These are phyloP conservation scores for Escovopsis weberi DNA, from an alignment of 2,329 filamentous ascomycete species.

Conservation along the genomic window DNA sequence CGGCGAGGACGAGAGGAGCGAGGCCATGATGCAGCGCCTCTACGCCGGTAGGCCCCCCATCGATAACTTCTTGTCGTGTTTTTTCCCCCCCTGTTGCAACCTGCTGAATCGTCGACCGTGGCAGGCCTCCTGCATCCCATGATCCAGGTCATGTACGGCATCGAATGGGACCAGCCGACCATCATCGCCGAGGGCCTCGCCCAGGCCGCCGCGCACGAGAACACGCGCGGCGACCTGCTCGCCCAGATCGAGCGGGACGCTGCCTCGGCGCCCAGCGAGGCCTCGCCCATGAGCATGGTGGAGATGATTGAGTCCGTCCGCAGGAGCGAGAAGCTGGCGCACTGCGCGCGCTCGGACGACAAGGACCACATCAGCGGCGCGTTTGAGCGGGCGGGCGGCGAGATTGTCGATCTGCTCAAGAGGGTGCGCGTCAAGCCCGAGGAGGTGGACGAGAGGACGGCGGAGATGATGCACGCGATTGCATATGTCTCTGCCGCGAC, in stretches of 20 bases:
- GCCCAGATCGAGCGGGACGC: slow-evolving; percentile 34
- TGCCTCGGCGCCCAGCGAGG: slow-evolving; percentile 8
- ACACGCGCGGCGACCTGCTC: slow-evolving; percentile 41
- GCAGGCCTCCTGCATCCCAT: slow-evolving; percentile 60
- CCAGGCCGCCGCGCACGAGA: slow-evolving; percentile 55
- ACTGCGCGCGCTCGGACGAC: slow-evolving; percentile 33
- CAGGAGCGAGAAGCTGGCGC: slow-evolving; percentile 36
- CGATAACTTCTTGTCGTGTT: too few species aligned
- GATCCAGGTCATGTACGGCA: slow-evolving; percentile 72
- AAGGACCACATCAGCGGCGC: slow-evolving; percentile 54
- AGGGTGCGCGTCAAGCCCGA: slow-evolving; percentile 42
- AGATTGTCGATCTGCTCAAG: slow-evolving; percentile 46
- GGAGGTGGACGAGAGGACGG: slow-evolving; percentile 39
- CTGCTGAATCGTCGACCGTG: too few species aligned
- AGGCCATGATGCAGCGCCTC: slow-evolving; percentile 55
- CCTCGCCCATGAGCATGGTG: slow-evolving; percentile 17
- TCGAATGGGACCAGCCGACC: slow-evolving; percentile 71
- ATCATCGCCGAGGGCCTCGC: slow-evolving; percentile 70
- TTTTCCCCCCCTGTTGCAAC: fast-evolving
- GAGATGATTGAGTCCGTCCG: slow-evolving; percentile 46
- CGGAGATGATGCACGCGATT: slow-evolving; percentile 54
- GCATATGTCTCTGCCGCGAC: slow-evolving; percentile 36
- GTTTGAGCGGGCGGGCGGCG: slow-evolving; percentile 43
- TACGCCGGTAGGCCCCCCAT: slow-evolving; percentile 35
- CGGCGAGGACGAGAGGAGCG: slow-evolving; percentile 44